Base-by-base conservation (phyloP, 1,284 basidiomycete genomes). In the Fomitopsis betulina region DNA sequence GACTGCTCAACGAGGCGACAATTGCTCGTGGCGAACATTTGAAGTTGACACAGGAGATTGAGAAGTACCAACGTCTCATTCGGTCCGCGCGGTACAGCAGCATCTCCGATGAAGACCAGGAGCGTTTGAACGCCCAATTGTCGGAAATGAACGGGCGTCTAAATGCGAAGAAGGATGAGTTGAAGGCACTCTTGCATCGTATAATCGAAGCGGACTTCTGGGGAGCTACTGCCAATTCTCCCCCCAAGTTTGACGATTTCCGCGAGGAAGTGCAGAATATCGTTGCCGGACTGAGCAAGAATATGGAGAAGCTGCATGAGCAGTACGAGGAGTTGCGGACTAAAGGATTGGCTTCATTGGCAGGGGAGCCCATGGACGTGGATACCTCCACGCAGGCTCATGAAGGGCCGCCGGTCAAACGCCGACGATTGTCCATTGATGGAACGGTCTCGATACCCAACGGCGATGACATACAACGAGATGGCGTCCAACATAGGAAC, bases 151-250 rank as follows among this genome's bases (percentile, higher is more conserved):
- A 71, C 38, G 42, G 63, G 3, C 63, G 59, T 30, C 58, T 59
- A 32, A 68, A 68, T 3, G 67, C 62, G 2, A 72, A 69, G 58
- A 70, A 69, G 55, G 62, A 62, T 6, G 65, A 66, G 13, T 61
- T 75, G 13, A 69, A 70, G n/a, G 56, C 57, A 1, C 40, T 63
- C 3, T 54, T 76, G 17, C 59, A 56, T 10, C 63, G 62, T 10
- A 67, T 81, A 30, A 63, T 70, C 19, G 73, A 75, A 9, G 59
- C 67, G 6, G 69, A 75, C 33, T 76, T 72, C 63, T 79, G 78
- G 76, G 76, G 76, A 1, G 61, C 72, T n/a, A 56, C 63, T 3
- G 68, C 67, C 15, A 66, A 64, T 17, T 47, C 25, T 37, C 63
- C 19, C 3, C 60, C 54, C 0, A 40, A 56, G 5, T 35, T 45